Percentiles rank a stretch among this genome's conserved stretches.
Conservation (phyloP, 768 basidiomycete genomes). For the Termitomyces sp. region DNA sequence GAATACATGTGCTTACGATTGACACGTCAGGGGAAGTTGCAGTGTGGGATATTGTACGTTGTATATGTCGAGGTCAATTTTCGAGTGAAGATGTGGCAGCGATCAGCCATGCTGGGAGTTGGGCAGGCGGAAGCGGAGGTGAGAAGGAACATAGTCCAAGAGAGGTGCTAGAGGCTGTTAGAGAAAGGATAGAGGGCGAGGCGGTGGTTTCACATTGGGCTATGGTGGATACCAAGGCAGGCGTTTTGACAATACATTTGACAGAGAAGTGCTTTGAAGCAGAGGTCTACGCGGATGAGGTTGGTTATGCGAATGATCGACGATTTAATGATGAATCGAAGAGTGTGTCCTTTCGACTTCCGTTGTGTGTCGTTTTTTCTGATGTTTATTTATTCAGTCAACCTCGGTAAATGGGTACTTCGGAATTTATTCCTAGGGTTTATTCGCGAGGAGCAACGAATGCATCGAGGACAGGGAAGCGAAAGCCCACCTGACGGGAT, state of each 20-base stretch:
- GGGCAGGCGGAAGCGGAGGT: slow-evolving; percentile 27
- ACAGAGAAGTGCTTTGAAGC: slow-evolving; percentile 89
- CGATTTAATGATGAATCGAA: slow-evolving; percentile 74
- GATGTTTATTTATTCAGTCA: slow-evolving; percentile 47
- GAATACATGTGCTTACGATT: slow-evolving; percentile 85
- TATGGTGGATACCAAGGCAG: slow-evolving; percentile 83
- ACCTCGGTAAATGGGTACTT: slow-evolving; percentile 88
- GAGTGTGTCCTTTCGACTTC: slow-evolving; percentile 40
- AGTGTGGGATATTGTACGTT: slow-evolving; percentile 88
- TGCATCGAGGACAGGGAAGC: slow-evolving; percentile 25
- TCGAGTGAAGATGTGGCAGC: slow-evolving; percentile 57
- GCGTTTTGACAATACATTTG: slow-evolving; percentile 82
- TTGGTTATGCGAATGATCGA: slow-evolving; percentile 58
- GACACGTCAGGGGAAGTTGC: slow-evolving; percentile 86
- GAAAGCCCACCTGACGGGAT: slow-evolving; percentile 18
- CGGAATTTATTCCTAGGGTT: slow-evolving; percentile 81
- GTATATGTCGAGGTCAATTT: slow-evolving; percentile 70
- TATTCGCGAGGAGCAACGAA: slow-evolving; percentile 61
- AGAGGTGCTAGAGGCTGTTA: slow-evolving; percentile 82
- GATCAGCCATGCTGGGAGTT: slow-evolving; percentile 45
- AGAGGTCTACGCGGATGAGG: slow-evolving; percentile 92
- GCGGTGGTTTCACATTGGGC: slow-evolving; percentile 84
- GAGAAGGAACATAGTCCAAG: slow-evolving; percentile 60
- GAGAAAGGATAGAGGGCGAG: slow-evolving; percentile 93
- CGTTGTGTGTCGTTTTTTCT: not conserved